A percentile compares a stretch with the other conserved stretches of the same genome.
Conservation (phyloP, 805 yeast species). For the Saccharomycopsis selenospora region DNA sequence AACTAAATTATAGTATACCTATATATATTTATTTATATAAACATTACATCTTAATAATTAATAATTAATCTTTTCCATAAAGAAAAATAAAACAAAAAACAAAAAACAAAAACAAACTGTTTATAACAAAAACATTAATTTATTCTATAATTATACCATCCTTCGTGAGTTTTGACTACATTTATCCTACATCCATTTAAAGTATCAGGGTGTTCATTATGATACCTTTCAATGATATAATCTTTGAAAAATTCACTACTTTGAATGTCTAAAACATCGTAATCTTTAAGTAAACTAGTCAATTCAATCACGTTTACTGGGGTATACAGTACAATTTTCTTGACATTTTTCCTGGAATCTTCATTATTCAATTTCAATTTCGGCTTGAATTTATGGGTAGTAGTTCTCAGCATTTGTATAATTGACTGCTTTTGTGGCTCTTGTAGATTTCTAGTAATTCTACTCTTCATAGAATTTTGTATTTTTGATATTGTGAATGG, state of each 20-base stretch:
- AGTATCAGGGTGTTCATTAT: neutral
- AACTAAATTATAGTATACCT: neutral
- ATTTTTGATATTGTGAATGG: constrained; percentile 24
- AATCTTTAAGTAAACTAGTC: neutral
- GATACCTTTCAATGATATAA: neutral
- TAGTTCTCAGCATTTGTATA: no score
- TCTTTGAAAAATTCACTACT: neutral
- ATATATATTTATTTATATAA: no score
- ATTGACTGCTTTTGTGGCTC: no score
- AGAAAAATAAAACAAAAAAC: no score
- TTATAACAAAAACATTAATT: no score
- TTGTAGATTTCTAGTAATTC: no score
- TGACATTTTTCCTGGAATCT: neutral
- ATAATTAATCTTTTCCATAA: no score
- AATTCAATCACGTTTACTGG: neutral
- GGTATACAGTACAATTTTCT: neutral
- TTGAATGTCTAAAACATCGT: constrained; percentile 1
- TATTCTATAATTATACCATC: constrained; percentile 1
- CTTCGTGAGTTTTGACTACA: neutral
- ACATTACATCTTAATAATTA: no score
- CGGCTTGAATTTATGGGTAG: neutral
- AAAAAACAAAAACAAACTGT: no score
- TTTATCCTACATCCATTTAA: neutral
- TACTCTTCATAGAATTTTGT: neutral
- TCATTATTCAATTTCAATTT: no score